phyloP scores from a whole-genome alignment of 129 eudicot genomes.

The Heracleum sosnowskyi region DNA sequence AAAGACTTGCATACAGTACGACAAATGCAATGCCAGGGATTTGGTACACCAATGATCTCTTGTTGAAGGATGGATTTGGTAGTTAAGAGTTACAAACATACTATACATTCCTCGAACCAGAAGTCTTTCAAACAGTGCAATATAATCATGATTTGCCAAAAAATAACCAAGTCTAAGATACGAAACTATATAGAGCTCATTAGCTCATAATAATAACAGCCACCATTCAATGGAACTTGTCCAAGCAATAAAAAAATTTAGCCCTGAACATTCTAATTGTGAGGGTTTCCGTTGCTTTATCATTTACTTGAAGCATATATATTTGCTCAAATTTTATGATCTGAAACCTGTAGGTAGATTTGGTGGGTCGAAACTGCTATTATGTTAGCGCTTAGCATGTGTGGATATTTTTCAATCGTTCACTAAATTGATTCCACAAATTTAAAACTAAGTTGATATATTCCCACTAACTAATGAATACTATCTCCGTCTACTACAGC shows the following conservation, averaged over 20 bases:
- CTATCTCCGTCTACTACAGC: background rate
- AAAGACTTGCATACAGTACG: background rate
- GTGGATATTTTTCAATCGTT: too few relatives aligned
- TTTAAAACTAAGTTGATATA: too few relatives aligned
- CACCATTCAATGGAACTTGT: background rate
- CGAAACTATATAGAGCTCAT: background rate
- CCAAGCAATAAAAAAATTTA: background rate
- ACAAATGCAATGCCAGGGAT: background rate
- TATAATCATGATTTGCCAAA: background rate
- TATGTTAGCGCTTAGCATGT: background rate
- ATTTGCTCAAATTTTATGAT: background rate
- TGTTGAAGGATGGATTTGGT: background rate
- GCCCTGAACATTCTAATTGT: background rate
- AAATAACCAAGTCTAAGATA: background rate
- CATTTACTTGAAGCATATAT: background rate
- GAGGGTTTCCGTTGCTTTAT: background rate
- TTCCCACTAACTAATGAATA: background rate
- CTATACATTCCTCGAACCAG: background rate
- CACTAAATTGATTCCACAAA: background rate
- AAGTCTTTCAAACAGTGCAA: background rate
- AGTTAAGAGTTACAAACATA: background rate
- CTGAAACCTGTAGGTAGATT: background rate
- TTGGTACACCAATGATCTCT: background rate
- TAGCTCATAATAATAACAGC: background rate
- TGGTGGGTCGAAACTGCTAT: background rate